Evolutionary conservation across 768 basidiomycete genomes (phyloP).

Genomic region (Podaxis sp.): DNA sequence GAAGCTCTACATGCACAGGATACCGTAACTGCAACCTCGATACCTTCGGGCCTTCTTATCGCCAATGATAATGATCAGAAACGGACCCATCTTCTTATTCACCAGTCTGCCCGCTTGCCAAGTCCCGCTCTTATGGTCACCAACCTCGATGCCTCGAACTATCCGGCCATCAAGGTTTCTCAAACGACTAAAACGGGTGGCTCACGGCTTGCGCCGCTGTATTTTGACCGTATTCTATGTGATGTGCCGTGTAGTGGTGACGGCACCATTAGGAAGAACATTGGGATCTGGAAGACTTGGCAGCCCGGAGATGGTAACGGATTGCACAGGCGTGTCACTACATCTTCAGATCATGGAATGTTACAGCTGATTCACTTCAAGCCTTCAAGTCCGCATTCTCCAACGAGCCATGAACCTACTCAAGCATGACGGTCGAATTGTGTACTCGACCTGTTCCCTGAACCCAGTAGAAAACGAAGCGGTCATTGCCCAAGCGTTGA

Average conservation of each 20-base stretch:
- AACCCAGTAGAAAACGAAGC: constrained; percentile 98
- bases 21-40: constrained; percentile 54
- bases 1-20: constrained; percentile 89
- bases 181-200: constrained; percentile 24
- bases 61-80: constrained; percentile 96
- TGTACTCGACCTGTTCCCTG: constrained; percentile 96
- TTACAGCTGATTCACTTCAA: constrained; percentile 25
- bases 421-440: constrained; percentile 77
- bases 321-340: constrained; percentile 60
- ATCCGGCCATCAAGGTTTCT: constrained; percentile 60
- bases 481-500: constrained; percentile 82
- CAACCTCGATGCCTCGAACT: constrained; percentile 91
- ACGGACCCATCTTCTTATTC: constrained; percentile 93
- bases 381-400: constrained; percentile 89
- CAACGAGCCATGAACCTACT: constrained; percentile 91
- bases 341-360: not conserved
- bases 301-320: constrained; percentile 85
- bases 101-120: constrained; percentile 93
- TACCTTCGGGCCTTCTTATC: constrained; percentile 81
- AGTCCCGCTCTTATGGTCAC: constrained; percentile 92
- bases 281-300: constrained; percentile 95
- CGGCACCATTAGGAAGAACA: constrained; percentile 92
- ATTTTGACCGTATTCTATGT: constrained; percentile 91
- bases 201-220: constrained; percentile 44
- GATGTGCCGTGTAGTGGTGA: constrained; percentile 99